Evolutionary conservation across 371 early-diverging fungal species (phyloP).

Genomic region (Haplosporangium sp.): DNA sequence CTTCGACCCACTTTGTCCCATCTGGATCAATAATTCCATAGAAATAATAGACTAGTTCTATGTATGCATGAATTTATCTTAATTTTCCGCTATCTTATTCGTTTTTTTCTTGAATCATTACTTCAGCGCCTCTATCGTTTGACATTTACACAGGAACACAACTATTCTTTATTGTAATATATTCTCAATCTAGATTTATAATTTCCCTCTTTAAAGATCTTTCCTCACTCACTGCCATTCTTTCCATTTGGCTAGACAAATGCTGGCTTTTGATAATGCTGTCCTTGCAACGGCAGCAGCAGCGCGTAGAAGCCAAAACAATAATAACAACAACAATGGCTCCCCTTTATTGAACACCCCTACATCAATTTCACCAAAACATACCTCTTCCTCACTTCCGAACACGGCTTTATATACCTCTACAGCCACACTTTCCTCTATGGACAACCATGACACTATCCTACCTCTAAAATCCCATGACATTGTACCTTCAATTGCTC

Average conservation of each 20-base stretch:
- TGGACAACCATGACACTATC: neutral
- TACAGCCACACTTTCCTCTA: neutral
- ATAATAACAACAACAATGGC: neutral
- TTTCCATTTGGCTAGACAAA: neutral
- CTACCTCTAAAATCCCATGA: neutral
- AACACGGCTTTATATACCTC: neutral
- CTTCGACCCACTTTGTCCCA: too few relatives aligned
- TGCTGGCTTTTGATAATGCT: neutral
- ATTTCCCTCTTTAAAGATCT: too few relatives aligned
- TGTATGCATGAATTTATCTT: too few relatives aligned
- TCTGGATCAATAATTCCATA: too few relatives aligned
- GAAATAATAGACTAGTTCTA: too few relatives aligned
- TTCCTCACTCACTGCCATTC: neutral
- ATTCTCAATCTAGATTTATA: too few relatives aligned
- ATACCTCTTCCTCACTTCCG: neutral
- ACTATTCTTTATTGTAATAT: too few relatives aligned
- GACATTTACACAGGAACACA: too few relatives aligned
- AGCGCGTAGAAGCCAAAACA: neutral
- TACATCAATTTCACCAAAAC: neutral
- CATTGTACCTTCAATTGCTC: neutral
- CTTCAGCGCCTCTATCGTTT: too few relatives aligned
- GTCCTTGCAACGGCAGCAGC: neutral
- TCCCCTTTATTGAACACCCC: conserved; percentile 3
- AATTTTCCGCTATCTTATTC: too few relatives aligned
- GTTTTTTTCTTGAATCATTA: too few relatives aligned